These are phyloP conservation scores for Zopfia rhizophila DNA, from an alignment of 2,329 filamentous ascomycete species.

Conservation along the genomic window DNA sequence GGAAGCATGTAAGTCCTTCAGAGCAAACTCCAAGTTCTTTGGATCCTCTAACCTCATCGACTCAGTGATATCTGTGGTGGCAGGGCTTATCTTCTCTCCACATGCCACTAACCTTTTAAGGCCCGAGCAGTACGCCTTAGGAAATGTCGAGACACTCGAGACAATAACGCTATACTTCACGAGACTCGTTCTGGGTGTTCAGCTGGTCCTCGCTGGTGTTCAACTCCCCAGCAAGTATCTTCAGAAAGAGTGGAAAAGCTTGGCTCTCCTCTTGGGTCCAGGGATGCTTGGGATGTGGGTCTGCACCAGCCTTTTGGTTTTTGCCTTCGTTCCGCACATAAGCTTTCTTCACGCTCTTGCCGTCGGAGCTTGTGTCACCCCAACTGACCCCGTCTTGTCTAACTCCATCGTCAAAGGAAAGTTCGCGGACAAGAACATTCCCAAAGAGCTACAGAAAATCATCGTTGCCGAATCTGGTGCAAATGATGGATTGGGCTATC, in stretches of 20 bases:
- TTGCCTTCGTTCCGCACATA: conserved; percentile 76
- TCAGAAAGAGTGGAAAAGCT: conserved; percentile 78
- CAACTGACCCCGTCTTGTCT: conserved; percentile 87
- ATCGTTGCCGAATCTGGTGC: conserved; percentile 78
- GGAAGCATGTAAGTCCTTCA: conserved; percentile 77
- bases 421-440: conserved; percentile 91
- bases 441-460: conserved; percentile 79
- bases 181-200: conserved; percentile 86
- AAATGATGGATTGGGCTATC: conserved; percentile 90
- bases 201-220: conserved; percentile 87
- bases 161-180: conserved; percentile 84
- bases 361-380: conserved; percentile 87
- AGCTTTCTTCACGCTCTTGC: conserved; percentile 81
- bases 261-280: conserved; percentile 80
- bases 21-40: not conserved
- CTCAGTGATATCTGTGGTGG: conserved; percentile 82
- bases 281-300: conserved; percentile 92
- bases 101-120: conserved; percentile 79
- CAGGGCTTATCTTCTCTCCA: conserved; percentile 82
- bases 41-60: conserved; percentile 19
- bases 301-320: conserved; percentile 80
- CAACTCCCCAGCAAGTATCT: conserved; percentile 88
- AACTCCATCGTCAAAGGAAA: conserved; percentile 93
- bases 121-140: conserved; percentile 76
- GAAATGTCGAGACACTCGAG: conserved; percentile 68